Evolutionary conservation across 208 protist genomes (phyloP).

Genomic region (Plasmodiophora brassicae): DNA sequence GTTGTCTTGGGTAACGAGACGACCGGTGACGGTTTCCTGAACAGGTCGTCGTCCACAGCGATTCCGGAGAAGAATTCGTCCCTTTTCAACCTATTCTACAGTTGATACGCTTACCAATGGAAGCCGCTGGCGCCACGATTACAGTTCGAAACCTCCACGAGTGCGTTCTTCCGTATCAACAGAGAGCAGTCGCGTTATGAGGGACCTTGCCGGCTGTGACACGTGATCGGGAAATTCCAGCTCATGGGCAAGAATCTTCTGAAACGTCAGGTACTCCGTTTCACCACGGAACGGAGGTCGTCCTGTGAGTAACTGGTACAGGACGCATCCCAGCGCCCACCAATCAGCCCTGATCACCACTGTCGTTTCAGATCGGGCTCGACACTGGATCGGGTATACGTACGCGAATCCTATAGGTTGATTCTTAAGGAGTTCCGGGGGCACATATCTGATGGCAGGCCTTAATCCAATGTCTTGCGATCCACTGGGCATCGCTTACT

Average conservation of each 20-base stretch:
- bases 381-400: background rate
- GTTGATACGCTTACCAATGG: background rate
- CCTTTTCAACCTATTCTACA: background rate
- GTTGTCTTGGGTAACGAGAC: background rate
- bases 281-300: constrained; percentile 9
- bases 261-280: constrained; percentile 20
- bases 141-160: background rate
- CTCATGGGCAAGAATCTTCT: background rate
- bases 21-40: background rate
- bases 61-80: background rate
- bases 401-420: background rate
- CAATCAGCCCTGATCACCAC: background rate
- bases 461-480: background rate
- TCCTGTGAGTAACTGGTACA: background rate
- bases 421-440: background rate
- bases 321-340: background rate
- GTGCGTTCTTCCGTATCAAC: background rate
- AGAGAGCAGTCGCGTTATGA: background rate
- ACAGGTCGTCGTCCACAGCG: background rate
- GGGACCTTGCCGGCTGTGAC: background rate
- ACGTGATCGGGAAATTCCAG: background rate
- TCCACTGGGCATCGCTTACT: background rate
- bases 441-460: background rate
- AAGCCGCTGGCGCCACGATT: background rate
- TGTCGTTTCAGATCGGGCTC: background rate